Base-by-base conservation (phyloP, 345 rosid genomes). In the Eucalyptus microcorys region DNA sequence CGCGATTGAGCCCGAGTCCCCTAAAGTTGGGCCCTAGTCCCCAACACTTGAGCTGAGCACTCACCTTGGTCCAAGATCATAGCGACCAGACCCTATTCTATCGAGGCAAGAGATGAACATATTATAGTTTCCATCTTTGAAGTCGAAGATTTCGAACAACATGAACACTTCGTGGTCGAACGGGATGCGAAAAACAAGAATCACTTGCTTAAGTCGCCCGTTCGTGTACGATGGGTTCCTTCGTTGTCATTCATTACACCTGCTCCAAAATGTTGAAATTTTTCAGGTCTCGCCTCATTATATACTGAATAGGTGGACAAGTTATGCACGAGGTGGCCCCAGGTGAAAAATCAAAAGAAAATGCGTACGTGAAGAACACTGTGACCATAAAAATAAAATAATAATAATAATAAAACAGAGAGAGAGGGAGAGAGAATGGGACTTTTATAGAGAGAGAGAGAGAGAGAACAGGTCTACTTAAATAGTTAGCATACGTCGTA, bases 51-150 rank as follows among this genome's bases (percentile, higher is more conserved):
- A 34, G 24, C 43, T 0, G 3, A 1, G 80, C 42, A 32, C 80
- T 12, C 43, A 9, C 42, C 80, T 68, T 34, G 13, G 6, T 32
- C 13, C 79, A 66, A 32, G 42, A 32, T 32, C 22, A 16, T 32
- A 9, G 42, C 5, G 24, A 68, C 11, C 21, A 1, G 13, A 12
- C 80, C 11, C 2, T 10, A 2, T 42, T 32, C 42, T 2, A 1
- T 9, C 3, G 42, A 14, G n/a, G 22, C 42, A 68, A 16, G 42
- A 32, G 42, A 32, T 66, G 42, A 32, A 2, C 10, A 32, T 32
- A 22, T 15, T n/a, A 16, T 16, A 16, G 6, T 32, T 32, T 15
- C 40, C 79, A 66, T 66, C 22, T 66, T 32, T 66, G 1, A 32
- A 66, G 79, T 66, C 22, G 22, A 32, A 66, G 22, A 66, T 66